A percentile compares a stretch with the other conserved stretches of the same genome.
These are phyloP conservation scores for Diplosphaera chodatii DNA, from an alignment of 139 green algal species.

Conservation along the genomic window DNA sequence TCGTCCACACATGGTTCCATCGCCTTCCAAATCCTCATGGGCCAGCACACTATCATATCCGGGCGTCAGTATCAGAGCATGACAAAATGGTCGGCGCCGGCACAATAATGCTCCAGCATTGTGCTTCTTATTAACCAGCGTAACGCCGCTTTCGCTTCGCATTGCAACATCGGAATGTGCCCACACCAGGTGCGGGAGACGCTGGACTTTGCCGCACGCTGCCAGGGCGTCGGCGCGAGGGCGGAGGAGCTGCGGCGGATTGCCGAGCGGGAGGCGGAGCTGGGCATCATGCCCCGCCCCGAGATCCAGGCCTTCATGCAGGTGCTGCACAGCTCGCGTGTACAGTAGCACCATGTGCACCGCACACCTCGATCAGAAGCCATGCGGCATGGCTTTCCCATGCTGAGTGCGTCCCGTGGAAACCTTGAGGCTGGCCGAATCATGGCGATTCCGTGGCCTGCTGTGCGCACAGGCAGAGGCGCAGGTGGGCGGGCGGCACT, in stretches of 20 bases:
- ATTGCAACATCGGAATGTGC: neutral
- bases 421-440: no score
- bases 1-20: neutral
- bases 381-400: no score
- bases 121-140: neutral
- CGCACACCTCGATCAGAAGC: no score
- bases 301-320: slow-evolving; percentile 21
- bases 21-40: neutral
- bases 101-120: neutral
- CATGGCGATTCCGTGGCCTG: no score
- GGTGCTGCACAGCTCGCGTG: no score
- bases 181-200: slow-evolving; percentile 37
- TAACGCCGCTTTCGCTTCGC: neutral
- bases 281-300: slow-evolving; percentile 10
- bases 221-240: neutral
- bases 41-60: no score
- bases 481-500: no score
- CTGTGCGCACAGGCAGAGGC: slow-evolving; percentile 8
- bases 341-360: no score
- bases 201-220: slow-evolving; percentile 44
- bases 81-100: no score
- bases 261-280: slow-evolving; percentile 13
- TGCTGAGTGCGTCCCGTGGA: no score
- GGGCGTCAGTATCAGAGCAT: no score
- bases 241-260: slow-evolving; percentile 7